Conservation (phyloP, 2,329 filamentous ascomycete species). For the Aspergillus hortae region DNA sequence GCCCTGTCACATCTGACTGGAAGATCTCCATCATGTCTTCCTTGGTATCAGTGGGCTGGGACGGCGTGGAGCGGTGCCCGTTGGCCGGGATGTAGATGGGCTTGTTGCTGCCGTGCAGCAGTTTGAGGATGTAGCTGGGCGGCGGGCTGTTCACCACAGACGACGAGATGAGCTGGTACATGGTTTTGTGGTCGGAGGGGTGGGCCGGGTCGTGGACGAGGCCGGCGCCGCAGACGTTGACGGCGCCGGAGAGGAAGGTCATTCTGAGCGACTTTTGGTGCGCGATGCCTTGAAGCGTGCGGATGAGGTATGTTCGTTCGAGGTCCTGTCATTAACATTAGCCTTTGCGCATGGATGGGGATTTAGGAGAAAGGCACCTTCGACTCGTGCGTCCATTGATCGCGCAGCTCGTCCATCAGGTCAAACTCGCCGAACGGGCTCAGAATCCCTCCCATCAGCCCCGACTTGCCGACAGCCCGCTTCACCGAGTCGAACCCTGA, state of each 20-base stretch:
- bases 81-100: constrained; percentile 87
- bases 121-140: constrained; percentile 79
- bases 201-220: constrained; percentile 90
- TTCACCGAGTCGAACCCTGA: constrained; percentile 94
- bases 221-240: constrained; percentile 87
- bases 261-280: constrained; percentile 94
- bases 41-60: constrained; percentile 78
- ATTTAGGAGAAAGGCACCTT: constrained; percentile 54
- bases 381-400: constrained; percentile 97
- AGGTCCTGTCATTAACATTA: constrained; percentile 61
- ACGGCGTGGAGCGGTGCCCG: constrained; percentile 66
- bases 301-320: constrained; percentile 92
- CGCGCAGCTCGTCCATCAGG: constrained; percentile 86
- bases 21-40: constrained; percentile 99
- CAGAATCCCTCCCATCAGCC: constrained; percentile 90
- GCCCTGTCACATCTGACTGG: constrained; percentile 85
- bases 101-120: constrained; percentile 87
- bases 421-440: constrained; percentile 97
- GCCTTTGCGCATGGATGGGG: no score
- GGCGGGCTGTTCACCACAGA: constrained; percentile 88
- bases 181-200: constrained; percentile 93
- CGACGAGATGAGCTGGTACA: constrained; percentile 97
- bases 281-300: constrained; percentile 90
- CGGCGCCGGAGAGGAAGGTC: constrained; percentile 89
- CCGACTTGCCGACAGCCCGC: constrained; percentile 91